Conservation (phyloP, 192 early-diverging fungal species). For the Geranomyces michiganensis region DNA sequence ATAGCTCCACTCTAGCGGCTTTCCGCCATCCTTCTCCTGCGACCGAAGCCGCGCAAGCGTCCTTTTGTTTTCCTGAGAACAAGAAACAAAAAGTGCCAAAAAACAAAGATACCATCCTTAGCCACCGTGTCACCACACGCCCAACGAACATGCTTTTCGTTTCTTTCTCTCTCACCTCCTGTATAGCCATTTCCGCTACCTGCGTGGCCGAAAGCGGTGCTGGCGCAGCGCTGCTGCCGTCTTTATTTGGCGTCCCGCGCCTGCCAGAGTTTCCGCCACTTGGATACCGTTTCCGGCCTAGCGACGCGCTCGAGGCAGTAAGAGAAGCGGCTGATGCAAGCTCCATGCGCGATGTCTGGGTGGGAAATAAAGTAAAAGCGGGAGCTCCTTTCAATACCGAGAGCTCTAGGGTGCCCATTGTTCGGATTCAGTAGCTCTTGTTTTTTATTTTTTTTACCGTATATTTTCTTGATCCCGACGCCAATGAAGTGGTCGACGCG, state of each 20-base stretch:
- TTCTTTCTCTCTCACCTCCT: slow-evolving; percentile 36
- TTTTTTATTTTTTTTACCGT: not conserved
- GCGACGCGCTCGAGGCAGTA: slow-evolving; percentile 6
- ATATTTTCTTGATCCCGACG: not conserved
- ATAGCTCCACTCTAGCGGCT: slow-evolving; percentile 36
- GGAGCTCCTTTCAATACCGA: too few species aligned
- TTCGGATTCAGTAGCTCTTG: too few species aligned
- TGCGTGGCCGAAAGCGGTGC: slow-evolving; percentile 23
- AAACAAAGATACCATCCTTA: not conserved
- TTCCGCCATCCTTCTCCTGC: slow-evolving; percentile 40
- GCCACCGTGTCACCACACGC: too few species aligned
- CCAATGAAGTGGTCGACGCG: not conserved
- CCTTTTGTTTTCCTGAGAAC: slow-evolving; percentile 20
- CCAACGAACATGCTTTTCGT: too few species aligned
- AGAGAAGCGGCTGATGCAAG: slow-evolving; percentile 25
- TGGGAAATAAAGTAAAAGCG: too few species aligned
- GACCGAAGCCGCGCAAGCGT: slow-evolving; percentile 30
- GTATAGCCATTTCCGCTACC: slow-evolving; percentile 44
- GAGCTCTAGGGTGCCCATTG: too few species aligned
- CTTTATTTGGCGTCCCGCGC: slow-evolving; percentile 1
- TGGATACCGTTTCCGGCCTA: not conserved
- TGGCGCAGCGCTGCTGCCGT: not conserved
- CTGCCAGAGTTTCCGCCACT: slow-evolving; percentile 9
- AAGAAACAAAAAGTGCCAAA: not conserved
- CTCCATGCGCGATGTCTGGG: slow-evolving; percentile 9